Evolutionary conservation across 768 basidiomycete species (phyloP).

Genomic region (Mycena galopus): DNA sequence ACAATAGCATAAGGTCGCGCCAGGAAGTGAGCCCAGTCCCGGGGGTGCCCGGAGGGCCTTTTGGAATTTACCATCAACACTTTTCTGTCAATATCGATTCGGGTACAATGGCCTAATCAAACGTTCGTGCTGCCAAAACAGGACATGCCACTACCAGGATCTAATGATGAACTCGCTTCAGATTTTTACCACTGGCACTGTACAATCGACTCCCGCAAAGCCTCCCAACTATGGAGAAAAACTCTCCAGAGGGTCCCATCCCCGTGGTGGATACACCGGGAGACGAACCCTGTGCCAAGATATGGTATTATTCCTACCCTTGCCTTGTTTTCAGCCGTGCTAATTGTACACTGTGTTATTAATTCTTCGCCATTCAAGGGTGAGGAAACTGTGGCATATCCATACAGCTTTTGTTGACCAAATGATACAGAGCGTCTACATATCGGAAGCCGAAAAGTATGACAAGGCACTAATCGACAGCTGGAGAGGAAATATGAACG

Average conservation of each 20-base stretch:
- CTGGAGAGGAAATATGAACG: conserved; percentile 35
- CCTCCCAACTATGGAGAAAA: conserved; percentile 15
- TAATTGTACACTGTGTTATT: too few species aligned
- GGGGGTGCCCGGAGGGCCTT: too few species aligned
- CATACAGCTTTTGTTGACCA: too few species aligned
- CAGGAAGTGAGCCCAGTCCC: too few species aligned
- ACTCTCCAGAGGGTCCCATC: conserved; percentile 1
- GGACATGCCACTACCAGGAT: too few species aligned
- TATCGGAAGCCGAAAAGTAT: conserved; percentile 37
- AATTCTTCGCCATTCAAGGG: too few species aligned
- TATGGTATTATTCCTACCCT: too few species aligned
- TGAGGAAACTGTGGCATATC: too few species aligned
- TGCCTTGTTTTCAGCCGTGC: too few species aligned
- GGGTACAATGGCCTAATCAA: background rate
- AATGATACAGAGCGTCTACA: conserved; percentile 36
- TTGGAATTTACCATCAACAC: background rate
- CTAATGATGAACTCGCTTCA: background rate
- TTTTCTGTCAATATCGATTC: background rate
- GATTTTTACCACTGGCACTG: too few species aligned
- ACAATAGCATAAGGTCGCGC: too few species aligned
- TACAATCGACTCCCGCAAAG: background rate
- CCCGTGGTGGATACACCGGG: conserved; percentile 35
- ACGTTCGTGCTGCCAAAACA: too few species aligned
- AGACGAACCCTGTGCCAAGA: conserved; percentile 36
- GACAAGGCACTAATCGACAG: conserved; percentile 35